A percentile compares a stretch with the other conserved stretches of the same genome.
These are phyloP conservation scores for Rosa multiflora DNA, from an alignment of 306 rosid genomes.

Conservation along the genomic window DNA sequence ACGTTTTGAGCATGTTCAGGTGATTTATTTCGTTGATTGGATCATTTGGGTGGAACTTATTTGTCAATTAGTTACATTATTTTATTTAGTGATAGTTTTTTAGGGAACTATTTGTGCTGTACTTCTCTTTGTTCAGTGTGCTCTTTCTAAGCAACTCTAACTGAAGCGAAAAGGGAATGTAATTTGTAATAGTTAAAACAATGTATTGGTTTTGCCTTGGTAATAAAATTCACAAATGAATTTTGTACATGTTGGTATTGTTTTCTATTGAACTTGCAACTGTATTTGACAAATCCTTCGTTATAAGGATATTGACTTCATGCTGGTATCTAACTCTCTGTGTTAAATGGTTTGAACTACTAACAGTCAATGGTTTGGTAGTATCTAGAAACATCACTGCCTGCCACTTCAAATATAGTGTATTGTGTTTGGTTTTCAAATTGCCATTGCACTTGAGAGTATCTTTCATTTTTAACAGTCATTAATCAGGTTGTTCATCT, in stretches of 20 bases:
- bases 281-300: not conserved
- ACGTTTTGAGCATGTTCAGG: not conserved
- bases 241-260: no score
- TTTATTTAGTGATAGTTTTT: not conserved
- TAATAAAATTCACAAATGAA: no score
- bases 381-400: not conserved
- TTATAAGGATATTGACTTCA: not conserved
- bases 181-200: not conserved
- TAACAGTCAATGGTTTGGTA: not conserved
- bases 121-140: not conserved
- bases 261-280: not conserved
- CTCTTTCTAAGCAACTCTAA: not conserved
- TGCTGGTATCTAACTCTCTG: not conserved
- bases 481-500: not conserved
- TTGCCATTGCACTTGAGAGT: not conserved
- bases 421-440: not conserved
- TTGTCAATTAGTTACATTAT: not conserved
- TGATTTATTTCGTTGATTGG: not conserved
- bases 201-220: not conserved
- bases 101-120: not conserved
- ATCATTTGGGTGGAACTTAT: not conserved
- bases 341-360: slow-evolving; percentile 1
- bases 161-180: not conserved
- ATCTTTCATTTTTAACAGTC: not conserved
- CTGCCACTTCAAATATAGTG: not conserved